These are phyloP conservation scores for Diaporthe sp. DNA, from an alignment of 2,329 filamentous ascomycete species.

Conservation along the genomic window DNA sequence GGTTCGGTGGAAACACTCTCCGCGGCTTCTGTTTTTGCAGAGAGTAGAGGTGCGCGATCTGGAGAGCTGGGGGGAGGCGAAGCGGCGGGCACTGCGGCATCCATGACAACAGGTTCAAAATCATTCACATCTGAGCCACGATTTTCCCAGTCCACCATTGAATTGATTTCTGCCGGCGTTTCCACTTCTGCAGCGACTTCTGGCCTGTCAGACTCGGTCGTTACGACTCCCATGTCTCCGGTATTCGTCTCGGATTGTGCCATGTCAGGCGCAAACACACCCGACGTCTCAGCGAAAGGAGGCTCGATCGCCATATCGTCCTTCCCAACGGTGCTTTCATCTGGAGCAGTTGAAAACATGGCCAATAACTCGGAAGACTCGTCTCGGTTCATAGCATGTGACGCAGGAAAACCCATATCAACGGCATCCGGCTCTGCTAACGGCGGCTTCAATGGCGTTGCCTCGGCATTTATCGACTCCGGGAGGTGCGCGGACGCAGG, in stretches of 20 bases:
- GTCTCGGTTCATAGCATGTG: not conserved
- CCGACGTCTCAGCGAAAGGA: not conserved
- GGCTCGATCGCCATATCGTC: not conserved
- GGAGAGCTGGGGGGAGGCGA: not conserved
- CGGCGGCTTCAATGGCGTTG: not conserved
- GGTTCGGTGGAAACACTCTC: not conserved
- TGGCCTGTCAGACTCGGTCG: not conserved
- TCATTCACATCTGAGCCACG: not conserved
- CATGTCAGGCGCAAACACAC: not conserved
- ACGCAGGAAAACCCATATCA: not conserved
- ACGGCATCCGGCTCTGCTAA: not conserved
- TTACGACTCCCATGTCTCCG: not conserved
- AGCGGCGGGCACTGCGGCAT: not conserved
- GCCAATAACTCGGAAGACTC: not conserved
- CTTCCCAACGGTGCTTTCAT: not conserved
- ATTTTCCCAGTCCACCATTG: slow-evolving; percentile 1
- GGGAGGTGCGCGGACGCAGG: not conserved
- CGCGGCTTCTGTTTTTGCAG: not conserved
- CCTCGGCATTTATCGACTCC: not conserved
- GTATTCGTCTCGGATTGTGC: not conserved
- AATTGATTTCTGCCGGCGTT: not conserved
- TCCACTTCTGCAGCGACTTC: not conserved
- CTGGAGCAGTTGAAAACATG: not conserved
- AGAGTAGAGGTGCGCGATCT: not conserved
- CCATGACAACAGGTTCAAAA: not conserved